A percentile compares a stretch with the other conserved stretches of the same genome.
phyloP scores from a whole-genome alignment of 345 rosid species.

The Bretschneidera sinensis region DNA sequence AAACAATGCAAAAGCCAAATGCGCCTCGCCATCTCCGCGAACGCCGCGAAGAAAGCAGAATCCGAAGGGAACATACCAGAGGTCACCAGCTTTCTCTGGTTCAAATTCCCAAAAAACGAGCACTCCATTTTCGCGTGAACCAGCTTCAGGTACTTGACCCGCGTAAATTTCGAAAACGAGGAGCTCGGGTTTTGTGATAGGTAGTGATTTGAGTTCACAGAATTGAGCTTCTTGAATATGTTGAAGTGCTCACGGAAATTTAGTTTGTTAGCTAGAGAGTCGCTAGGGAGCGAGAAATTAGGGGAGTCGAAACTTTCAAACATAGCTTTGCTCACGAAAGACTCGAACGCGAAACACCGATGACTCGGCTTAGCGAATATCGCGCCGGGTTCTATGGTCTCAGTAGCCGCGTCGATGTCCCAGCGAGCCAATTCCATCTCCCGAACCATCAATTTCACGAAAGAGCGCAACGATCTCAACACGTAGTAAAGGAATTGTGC shows the following conservation, averaged over 20 bases:
- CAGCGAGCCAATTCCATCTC: constrained; percentile 82
- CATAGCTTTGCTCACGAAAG: constrained; percentile 66
- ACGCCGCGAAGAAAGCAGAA: constrained; percentile 59
- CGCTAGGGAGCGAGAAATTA: constrained; percentile 23
- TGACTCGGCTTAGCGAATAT: constrained; percentile 45
- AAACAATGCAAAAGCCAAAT: constrained; percentile 74
- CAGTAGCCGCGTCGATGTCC: constrained; percentile 78
- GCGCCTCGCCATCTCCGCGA: constrained; percentile 73
- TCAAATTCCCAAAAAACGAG: constrained; percentile 78
- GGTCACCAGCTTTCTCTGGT: constrained; percentile 69
- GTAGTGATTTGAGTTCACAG: constrained; percentile 36
- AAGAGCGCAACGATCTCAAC: constrained; percentile 52
- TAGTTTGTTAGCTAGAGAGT: constrained; percentile 11
- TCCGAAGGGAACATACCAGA: constrained; percentile 70
- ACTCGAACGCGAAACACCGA: constrained; percentile 57
- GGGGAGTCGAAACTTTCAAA: constrained; percentile 58
- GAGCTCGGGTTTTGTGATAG: constrained; percentile 52
- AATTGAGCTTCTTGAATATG: constrained; percentile 47
- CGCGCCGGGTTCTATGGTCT: constrained; percentile 45
- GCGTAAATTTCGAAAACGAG: constrained; percentile 44
- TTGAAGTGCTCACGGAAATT: constrained; percentile 28
- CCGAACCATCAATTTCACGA: constrained; percentile 58
- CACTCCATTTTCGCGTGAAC: constrained; percentile 98
- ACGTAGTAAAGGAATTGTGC: constrained; percentile 50
- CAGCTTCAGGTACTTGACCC: constrained; percentile 58